A percentile compares a stretch with the other conserved stretches of the same genome.
Evolutionary conservation across 2,329 filamentous ascomycete genomes (phyloP).

Genomic region (Xylaria sp.): DNA sequence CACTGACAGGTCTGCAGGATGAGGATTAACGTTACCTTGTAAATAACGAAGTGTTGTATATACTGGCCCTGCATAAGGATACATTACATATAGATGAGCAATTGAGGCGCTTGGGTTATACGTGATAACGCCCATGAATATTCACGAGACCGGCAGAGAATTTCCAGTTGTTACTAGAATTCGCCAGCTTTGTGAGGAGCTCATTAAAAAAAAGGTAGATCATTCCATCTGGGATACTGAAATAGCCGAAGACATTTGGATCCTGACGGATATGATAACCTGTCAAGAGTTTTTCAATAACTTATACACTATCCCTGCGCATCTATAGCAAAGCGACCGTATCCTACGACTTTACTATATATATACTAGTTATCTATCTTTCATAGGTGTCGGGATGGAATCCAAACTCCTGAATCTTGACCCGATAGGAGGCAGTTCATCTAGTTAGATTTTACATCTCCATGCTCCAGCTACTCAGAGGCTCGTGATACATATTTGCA

Average conservation of each 20-base stretch:
- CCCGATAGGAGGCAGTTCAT: background rate
- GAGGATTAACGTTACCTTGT: constrained; percentile 40
- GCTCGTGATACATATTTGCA: background rate
- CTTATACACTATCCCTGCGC: background rate
- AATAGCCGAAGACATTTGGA: background rate
- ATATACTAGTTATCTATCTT: background rate
- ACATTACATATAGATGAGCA: background rate
- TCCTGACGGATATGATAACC: background rate
- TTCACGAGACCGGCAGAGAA: too few relatives aligned
- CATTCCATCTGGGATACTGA: background rate
- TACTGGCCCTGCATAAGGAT: constrained; percentile 12
- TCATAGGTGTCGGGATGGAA: background rate
- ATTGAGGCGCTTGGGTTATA: background rate
- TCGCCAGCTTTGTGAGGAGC: background rate
- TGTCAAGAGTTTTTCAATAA: background rate
- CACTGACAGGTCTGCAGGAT: constrained; percentile 60
- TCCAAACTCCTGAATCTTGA: background rate
- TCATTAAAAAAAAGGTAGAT: background rate
- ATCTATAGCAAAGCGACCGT: background rate
- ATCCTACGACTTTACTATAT: too few relatives aligned
- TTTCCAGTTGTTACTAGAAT: background rate
- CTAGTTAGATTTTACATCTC: background rate
- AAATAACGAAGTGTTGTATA: constrained; percentile 19
- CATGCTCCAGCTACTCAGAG: background rate
- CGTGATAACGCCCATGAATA: background rate